A percentile compares a stretch with the other conserved stretches of the same genome.
phyloP scores from a whole-genome alignment of 2,329 filamentous ascomycete species.

The Paecilomyces dactylethromorphus region DNA sequence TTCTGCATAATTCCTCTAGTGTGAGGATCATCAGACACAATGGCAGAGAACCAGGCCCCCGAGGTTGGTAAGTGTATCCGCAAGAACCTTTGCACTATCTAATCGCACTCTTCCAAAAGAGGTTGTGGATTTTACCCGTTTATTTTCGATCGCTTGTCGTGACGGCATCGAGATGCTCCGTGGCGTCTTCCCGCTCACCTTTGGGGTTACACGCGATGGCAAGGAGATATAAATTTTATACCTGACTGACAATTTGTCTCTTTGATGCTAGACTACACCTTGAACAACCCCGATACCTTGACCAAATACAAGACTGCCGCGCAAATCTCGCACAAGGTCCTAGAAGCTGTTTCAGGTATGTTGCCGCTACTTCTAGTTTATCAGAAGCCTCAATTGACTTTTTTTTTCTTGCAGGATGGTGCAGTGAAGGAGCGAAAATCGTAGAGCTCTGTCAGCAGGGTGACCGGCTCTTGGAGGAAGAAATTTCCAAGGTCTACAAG shows the following conservation, averaged over 20 bases:
- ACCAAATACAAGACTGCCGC: slow-evolving; percentile 99
- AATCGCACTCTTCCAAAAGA: neutral
- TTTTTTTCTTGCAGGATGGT: slow-evolving; percentile 44
- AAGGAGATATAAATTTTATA: neutral
- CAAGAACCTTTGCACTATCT: slow-evolving; percentile 1
- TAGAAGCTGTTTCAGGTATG: slow-evolving; percentile 69
- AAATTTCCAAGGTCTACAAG: slow-evolving; percentile 92
- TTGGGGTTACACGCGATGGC: neutral
- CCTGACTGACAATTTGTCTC: slow-evolving; percentile 3
- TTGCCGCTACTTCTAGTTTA: slow-evolving; percentile 3
- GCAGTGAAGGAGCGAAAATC: slow-evolving; percentile 83
- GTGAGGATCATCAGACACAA: slow-evolving; percentile 26
- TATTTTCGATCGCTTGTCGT: neutral
- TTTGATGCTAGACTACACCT: slow-evolving; percentile 63
- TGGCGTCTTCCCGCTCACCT: neutral
- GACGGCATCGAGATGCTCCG: neutral
- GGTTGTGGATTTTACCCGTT: neutral
- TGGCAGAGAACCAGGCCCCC: slow-evolving; percentile 29
- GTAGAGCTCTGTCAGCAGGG: slow-evolving; percentile 91
- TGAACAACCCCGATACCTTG: slow-evolving; percentile 87
- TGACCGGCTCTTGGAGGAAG: slow-evolving; percentile 89
- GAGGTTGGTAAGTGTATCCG: slow-evolving; percentile 34
- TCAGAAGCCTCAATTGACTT: neutral
- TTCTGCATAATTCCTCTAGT: slow-evolving; percentile 10
- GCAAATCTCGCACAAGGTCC: slow-evolving; percentile 89